phyloP scores from a whole-genome alignment of 129 eudicot species.

The Glebionis coronaria region DNA sequence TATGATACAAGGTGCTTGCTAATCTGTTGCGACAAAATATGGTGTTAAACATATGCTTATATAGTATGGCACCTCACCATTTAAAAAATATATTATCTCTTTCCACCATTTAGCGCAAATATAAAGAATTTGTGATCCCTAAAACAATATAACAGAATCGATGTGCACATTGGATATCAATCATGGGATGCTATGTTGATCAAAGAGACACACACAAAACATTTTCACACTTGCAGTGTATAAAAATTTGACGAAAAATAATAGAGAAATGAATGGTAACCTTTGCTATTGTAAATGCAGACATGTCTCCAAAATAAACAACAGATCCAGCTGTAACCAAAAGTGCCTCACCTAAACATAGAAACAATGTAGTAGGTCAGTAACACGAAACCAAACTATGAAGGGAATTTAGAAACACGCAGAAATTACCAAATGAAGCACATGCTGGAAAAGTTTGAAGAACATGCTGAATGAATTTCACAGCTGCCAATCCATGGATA shows the following conservation, averaged over 20 bases:
- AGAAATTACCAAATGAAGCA: slow-evolving; percentile 71
- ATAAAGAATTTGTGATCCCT: not conserved
- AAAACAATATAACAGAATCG: not conserved
- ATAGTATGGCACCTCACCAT: slow-evolving; percentile 12
- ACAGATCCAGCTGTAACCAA: slow-evolving; percentile 84
- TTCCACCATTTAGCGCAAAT: not conserved
- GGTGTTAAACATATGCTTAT: not conserved
- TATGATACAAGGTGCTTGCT: slow-evolving; percentile 33
- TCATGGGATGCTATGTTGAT: slow-evolving; percentile 1
- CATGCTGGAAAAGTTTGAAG: slow-evolving; percentile 78
- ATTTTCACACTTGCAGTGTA: not conserved
- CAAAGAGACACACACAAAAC: not conserved
- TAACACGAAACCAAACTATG: not conserved
- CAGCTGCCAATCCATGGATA: slow-evolving; percentile 65
- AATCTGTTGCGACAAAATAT: slow-evolving; percentile 35
- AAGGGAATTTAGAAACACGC: not conserved
- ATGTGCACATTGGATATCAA: not conserved
- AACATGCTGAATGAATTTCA: slow-evolving; percentile 60
- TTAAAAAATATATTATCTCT: not conserved
- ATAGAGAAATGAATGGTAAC: slow-evolving; percentile 25
- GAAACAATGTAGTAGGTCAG: slow-evolving; percentile 6
- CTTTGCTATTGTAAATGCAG: slow-evolving; percentile 56
- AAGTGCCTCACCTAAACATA: slow-evolving; percentile 76
- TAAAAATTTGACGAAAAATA: not conserved
- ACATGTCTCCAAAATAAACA: slow-evolving; percentile 82